Evolutionary conservation across 2,329 filamentous ascomycete genomes (phyloP), one percentile per base, ranked within the genome.

Genomic region (Claviceps paspali): DNA sequence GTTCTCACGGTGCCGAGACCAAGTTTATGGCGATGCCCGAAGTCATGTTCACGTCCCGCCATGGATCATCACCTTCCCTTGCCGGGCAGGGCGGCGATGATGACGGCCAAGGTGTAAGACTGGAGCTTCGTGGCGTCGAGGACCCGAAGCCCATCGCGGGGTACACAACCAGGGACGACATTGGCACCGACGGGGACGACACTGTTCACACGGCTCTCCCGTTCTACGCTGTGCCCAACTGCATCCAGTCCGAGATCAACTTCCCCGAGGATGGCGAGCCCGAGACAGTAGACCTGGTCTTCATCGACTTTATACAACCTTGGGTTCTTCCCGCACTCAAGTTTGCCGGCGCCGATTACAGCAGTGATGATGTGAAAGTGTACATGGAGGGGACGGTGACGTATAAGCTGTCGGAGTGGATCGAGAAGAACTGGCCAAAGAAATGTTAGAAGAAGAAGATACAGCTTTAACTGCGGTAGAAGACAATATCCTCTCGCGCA

Each of bases 121-220:
- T 56, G 6, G 61, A 59, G 40, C 52, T 61, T 2, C 51, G 53
- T 10, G 45, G 43, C 18, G 41, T 45, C 3, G 29, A 42, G 11
- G 24, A 40, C 22, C 39, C 43, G 47, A 19, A 44, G 29, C 61
- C 81, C 1, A 65, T 69, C 10, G 52, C 63, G 1, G 91, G 91
- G 1, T 96, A 96, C 61, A 95, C 83, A 0, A 98, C 91, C 9
- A 67, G 68, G 38, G 91, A 98, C 51, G 88, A 93, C 49, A 71
- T 76, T 5, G 85, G 87, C 34, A 60, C 61, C 4, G 83, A 93
- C 46, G 91, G 91, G 29, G 91, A 98, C 52, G 91, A 98, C 52
- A 93, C 88, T 0, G 56, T 92, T 2, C 91, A 95, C 55, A 64
- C 73, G 12, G 65, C 71, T 1, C 76, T 96, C 45, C 65, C 69